These are phyloP conservation scores for Zygosaccharomyces sapae DNA, from an alignment of 1,139 yeast genomes.

Conservation along the genomic window DNA sequence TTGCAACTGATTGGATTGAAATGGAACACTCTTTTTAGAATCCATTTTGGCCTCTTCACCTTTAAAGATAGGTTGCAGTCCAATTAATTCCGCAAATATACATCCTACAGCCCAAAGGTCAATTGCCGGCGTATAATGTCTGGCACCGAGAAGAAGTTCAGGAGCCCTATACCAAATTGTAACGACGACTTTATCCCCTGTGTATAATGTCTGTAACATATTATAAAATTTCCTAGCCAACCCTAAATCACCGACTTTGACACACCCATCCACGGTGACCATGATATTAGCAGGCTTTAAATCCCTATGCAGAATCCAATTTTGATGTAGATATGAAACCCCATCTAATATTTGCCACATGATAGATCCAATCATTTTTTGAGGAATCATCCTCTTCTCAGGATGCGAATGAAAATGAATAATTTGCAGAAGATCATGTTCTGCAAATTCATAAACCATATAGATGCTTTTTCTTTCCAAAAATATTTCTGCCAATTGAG, in stretches of 20 bases:
- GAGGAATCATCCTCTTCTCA: conserved; percentile 72
- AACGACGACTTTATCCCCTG: conserved; percentile 96
- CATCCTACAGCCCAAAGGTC: conserved; percentile 98
- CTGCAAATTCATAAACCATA: conserved; percentile 94
- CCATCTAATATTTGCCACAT: conserved; percentile 93
- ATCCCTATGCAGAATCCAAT: conserved; percentile 95
- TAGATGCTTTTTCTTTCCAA: conserved; percentile 86
- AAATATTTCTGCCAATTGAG: conserved; percentile 77
- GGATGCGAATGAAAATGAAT: conserved; percentile 94
- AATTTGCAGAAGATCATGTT: conserved; percentile 87
- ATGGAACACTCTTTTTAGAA: conserved; percentile 86
- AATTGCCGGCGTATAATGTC: conserved; percentile 92
- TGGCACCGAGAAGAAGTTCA: conserved; percentile 80
- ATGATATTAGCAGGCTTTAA: conserved; percentile 96
- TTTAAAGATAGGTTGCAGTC: conserved; percentile 87
- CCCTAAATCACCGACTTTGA: conserved; percentile 94
- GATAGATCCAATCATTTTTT: conserved; percentile 70
- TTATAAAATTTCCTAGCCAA: conserved; percentile 86
- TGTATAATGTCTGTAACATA: conserved; percentile 81
- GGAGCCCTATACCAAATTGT: conserved; percentile 99
- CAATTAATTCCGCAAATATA: conserved; percentile 84
- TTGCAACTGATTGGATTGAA: conserved; percentile 86
- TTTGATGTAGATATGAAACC: conserved; percentile 83
- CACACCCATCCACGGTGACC: conserved; percentile 86
- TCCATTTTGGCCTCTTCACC: conserved; percentile 98